These are phyloP conservation scores for Colletotrichum costaricense DNA, from an alignment of 2,329 filamentous ascomycete genomes.

Conservation along the genomic window DNA sequence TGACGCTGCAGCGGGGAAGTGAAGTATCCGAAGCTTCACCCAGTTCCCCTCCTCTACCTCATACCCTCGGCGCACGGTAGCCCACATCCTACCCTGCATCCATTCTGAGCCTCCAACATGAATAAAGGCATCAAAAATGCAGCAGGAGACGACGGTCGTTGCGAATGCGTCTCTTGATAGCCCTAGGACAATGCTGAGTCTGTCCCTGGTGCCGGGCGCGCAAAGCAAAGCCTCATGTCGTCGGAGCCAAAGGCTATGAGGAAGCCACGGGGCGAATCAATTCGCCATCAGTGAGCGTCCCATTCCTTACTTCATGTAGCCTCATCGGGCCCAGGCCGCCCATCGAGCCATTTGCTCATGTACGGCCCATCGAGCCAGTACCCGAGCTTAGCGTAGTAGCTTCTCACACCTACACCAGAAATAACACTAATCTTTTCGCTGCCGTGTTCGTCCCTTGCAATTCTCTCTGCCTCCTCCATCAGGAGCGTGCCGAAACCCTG, in stretches of 20 bases:
- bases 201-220: slow-evolving; percentile 3
- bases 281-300: background rate
- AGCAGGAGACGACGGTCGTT: background rate
- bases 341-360: slow-evolving; percentile 75
- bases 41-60: background rate
- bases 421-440: slow-evolving; percentile 97
- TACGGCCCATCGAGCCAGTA: slow-evolving; percentile 95
- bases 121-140: background rate
- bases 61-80: background rate
- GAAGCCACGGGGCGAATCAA: background rate
- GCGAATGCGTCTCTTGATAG: background rate
- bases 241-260: background rate
- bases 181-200: background rate
- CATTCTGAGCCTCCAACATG: background rate
- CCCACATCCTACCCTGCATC: background rate
- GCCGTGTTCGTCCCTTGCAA: slow-evolving; percentile 92
- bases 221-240: background rate
- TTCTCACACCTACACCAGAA: slow-evolving; percentile 94
- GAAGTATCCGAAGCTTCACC: background rate
- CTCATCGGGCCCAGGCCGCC: slow-evolving; percentile 43
- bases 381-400: slow-evolving; percentile 93
- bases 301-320: slow-evolving; percentile 21
- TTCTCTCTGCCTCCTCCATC: slow-evolving; percentile 98
- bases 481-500: slow-evolving; percentile 95
- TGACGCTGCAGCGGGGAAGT: background rate